Base-by-base conservation (phyloP, 2,329 filamentous ascomycete genomes). In the Scytalidium lignicola region DNA sequence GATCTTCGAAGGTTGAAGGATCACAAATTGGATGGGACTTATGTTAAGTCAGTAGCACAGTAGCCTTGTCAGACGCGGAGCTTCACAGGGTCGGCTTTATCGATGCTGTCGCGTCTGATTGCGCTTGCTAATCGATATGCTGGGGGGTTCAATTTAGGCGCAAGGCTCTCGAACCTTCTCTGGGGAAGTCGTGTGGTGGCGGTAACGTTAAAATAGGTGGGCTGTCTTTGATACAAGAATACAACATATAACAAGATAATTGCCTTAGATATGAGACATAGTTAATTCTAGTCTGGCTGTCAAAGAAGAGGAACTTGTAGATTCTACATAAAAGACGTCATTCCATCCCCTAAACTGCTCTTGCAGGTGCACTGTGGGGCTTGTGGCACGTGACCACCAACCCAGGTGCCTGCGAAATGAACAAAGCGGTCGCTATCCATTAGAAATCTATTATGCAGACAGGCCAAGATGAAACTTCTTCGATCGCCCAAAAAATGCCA, bases 101-200 rank as follows among this genome's bases (percentile, higher is more conserved):
- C 23, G 23, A 26, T 26, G n/a, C n/a, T n/a, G 23, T 26, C 23
- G 23, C 23, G 23, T 26, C 26, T 42, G 40, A 41, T 47, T 37
- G 37, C 32, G 32, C 23, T 22, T 37, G 32, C 32, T 37, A 26
- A 21, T 26, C 20, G 45, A 41, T 32, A 26, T 22, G 21, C 19
- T 20, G 32, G 20, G 21, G 32, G 22, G 13, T n/a, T 22, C 15
- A 17, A 41, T 20, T 41, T 41, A 37, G 5, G 40, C 15, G 43
- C 22, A 19, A 21, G 7, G 43, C 28, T 47, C 45, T 47, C 45
- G 45, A 47, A 47, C 32, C 45, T 47, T 47, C 45, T 47, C 15
- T 47, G 45, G 32, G 32, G 32, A 37, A 37, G 15, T 13, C 13
- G 26, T 7, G 13, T 28, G 15, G 32, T 17, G 32, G 32, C 32